Evolutionary conservation across 495 filamentous ascomycete species (phyloP).

Genomic region (Cenococcum geophilum): DNA sequence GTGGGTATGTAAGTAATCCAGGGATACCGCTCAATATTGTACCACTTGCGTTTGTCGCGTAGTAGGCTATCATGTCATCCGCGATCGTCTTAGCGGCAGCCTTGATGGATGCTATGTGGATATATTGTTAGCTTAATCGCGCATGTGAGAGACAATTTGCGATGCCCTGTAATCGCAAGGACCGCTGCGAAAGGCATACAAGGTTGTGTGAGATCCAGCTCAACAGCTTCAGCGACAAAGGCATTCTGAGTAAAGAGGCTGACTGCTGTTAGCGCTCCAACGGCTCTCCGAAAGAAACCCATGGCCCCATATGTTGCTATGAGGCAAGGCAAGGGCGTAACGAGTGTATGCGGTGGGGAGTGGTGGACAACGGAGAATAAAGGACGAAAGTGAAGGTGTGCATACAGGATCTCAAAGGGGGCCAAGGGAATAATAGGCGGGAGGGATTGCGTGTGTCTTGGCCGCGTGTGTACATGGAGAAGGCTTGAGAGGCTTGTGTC

Average conservation of each 20-base stretch:
- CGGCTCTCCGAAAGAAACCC: conserved; percentile 1
- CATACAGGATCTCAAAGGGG: neutral
- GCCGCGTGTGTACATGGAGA: neutral
- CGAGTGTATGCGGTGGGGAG: neutral
- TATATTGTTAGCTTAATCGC: neutral
- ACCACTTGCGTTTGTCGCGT: conserved; percentile 50
- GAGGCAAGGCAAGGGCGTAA: neutral
- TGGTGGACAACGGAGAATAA: neutral
- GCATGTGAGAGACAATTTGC: too few relatives aligned
- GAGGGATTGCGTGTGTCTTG: neutral
- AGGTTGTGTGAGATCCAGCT: neutral
- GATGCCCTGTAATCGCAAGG: neutral
- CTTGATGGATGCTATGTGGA: conserved; percentile 56
- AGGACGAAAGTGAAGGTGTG: neutral
- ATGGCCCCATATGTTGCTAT: neutral
- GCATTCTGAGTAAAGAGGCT: neutral
- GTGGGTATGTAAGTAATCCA: conserved; percentile 54
- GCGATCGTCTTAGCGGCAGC: conserved; percentile 56
- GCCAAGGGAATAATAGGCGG: neutral
- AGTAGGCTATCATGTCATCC: conserved; percentile 58
- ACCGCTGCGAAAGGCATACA: neutral
- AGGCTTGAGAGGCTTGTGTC: neutral
- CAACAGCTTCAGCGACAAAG: neutral
- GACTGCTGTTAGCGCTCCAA: neutral
- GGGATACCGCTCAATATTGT: conserved; percentile 55